These are phyloP conservation scores for Polygonum maritimum DNA, from an alignment of 148 eudicot genomes.

Conservation along the genomic window DNA sequence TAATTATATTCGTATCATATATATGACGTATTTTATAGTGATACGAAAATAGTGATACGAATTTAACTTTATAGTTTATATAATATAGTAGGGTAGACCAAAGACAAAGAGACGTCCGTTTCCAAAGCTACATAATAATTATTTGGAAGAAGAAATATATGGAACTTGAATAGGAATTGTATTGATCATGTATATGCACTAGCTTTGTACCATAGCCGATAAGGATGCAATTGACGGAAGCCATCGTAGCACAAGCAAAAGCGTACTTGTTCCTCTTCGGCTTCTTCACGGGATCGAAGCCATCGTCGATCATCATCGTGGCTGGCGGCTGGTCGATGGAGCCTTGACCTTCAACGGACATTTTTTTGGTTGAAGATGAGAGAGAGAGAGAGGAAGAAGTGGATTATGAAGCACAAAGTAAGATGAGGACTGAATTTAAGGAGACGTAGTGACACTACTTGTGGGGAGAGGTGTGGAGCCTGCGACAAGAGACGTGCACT, in stretches of 20 bases:
- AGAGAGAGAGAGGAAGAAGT: not conserved
- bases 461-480: no score
- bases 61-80: no score
- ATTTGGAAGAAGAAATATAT: no score
- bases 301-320: not conserved
- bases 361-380: not conserved
- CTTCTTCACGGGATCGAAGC: conserved; percentile 1
- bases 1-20: no score
- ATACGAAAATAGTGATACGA: no score
- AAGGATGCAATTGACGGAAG: conserved; percentile 51
- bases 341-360: not conserved
- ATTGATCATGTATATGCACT: not conserved
- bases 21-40: no score
- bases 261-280: conserved; percentile 47
- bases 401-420: not conserved
- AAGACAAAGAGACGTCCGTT: no score
- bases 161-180: not conserved
- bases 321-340: not conserved
- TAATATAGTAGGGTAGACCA: no score
- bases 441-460: no score
- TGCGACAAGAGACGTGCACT: not conserved
- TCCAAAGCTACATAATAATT: no score
- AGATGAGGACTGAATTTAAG: no score
- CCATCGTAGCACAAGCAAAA: conserved; percentile 44
- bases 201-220: conserved; percentile 39